Evolutionary conservation across 1,284 basidiomycete species (phyloP).

Genomic region (Cystobasidium pallidum): DNA sequence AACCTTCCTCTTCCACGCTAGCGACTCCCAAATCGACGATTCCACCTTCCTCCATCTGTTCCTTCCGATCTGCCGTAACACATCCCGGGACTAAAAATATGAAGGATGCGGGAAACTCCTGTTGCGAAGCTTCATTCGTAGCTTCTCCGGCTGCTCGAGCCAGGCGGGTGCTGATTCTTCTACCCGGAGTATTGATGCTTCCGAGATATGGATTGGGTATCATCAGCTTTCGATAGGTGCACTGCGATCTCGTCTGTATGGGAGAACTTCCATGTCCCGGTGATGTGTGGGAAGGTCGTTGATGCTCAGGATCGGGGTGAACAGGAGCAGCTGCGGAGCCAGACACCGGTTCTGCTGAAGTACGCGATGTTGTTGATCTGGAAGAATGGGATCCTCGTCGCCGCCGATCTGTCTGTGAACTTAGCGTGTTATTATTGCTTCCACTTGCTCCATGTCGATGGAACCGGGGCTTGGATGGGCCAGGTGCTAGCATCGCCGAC

Average conservation of each 20-base stretch:
- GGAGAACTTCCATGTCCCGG: constrained; percentile 26
- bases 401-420: neutral
- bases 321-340: constrained; percentile 33
- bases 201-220: constrained; percentile 39
- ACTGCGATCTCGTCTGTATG: constrained; percentile 39
- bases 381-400: constrained; percentile 1
- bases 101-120: constrained; percentile 11
- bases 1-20: constrained; percentile 39
- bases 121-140: neutral
- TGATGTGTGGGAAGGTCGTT: neutral
- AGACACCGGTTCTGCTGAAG: constrained; percentile 14
- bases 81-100: constrained; percentile 41
- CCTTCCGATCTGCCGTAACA: constrained; percentile 29
- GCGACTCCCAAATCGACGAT: constrained; percentile 40
- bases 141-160: constrained; percentile 21
- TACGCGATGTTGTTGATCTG: constrained; percentile 14
- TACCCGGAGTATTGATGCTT: constrained; percentile 17
- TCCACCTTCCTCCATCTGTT: constrained; percentile 35
- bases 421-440: neutral
- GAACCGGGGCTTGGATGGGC: constrained; percentile 20
- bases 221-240: constrained; percentile 38
- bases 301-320: constrained; percentile 23
- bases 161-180: constrained; percentile 32
- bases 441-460: constrained; percentile 28
- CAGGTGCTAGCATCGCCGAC: constrained; percentile 21